Conservation (phyloP, 306 rosid genomes). For the Acacia confusa region DNA sequence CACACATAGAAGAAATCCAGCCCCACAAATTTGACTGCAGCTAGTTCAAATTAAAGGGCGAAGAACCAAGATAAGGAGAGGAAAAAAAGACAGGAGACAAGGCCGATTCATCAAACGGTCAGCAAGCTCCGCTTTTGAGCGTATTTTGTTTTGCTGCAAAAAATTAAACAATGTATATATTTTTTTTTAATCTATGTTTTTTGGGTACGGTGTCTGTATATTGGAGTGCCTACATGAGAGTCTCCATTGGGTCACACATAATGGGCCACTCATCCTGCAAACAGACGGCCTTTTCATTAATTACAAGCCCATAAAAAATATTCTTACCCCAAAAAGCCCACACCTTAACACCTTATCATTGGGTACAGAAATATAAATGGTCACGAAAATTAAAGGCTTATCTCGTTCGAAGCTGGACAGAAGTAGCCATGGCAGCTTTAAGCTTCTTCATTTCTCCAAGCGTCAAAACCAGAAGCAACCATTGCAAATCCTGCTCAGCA, state of each 20-base stretch:
- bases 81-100: background rate
- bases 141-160: too few species aligned
- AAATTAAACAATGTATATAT: too few species aligned
- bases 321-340: constrained; percentile 3
- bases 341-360: constrained; percentile 47
- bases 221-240: too few species aligned
- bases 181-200: too few species aligned
- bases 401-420: constrained; percentile 42
- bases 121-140: background rate
- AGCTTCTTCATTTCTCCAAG: constrained; percentile 41
- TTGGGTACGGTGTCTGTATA: too few species aligned
- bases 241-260: too few species aligned
- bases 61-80: background rate
- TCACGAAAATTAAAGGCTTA: constrained; percentile 41
- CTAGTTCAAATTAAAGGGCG: background rate
- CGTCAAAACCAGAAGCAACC: constrained; percentile 38
- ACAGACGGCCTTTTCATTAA: constrained; percentile 17
- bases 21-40: background rate
- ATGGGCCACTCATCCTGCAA: background rate
- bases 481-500: constrained; percentile 54
- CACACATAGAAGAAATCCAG: background rate
- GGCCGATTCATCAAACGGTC: background rate
- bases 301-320: constrained; percentile 21
- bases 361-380: constrained; percentile 24
- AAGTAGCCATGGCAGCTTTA: constrained; percentile 66